Conservation (phyloP, 306 rosid genomes). For the Malus sieversii region DNA sequence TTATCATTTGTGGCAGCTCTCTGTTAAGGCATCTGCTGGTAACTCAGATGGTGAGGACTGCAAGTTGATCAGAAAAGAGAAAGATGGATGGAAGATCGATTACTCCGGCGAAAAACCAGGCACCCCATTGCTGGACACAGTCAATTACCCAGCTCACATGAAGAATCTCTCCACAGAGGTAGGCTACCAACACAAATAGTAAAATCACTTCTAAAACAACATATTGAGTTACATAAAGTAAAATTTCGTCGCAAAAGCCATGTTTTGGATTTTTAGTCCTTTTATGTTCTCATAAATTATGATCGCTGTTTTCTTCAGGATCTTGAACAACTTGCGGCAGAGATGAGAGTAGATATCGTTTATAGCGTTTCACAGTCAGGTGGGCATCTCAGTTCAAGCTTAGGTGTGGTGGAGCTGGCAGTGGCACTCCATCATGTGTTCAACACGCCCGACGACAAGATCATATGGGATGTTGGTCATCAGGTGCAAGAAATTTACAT, state of each 20-base stretch:
- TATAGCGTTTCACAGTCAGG: conserved; percentile 56
- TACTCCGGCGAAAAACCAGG: conserved; percentile 50
- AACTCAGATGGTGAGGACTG: conserved; percentile 28
- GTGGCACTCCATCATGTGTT: conserved; percentile 89
- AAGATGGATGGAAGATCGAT: conserved; percentile 48
- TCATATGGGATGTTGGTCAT: conserved; percentile 98
- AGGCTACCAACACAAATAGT: neutral
- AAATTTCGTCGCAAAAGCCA: neutral
- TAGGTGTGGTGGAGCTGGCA: conserved; percentile 82
- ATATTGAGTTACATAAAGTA: neutral
- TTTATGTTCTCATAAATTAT: too few species aligned
- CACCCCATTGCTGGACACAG: conserved; percentile 77
- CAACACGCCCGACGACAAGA: conserved; percentile 75
- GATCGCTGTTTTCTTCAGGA: conserved; percentile 32
- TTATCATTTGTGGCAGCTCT: conserved; percentile 30
- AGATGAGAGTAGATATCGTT: conserved; percentile 73
- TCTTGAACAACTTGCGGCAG: conserved; percentile 79
- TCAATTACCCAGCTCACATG: conserved; percentile 75
- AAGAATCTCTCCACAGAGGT: conserved; percentile 68
- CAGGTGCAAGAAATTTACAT: conserved; percentile 38
- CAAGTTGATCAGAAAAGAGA: conserved; percentile 38
- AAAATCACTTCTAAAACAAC: neutral
- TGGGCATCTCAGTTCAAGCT: conserved; percentile 92
- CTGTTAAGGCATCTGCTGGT: conserved; percentile 44
- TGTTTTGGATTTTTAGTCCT: neutral